A percentile compares a stretch with the other conserved stretches of the same genome.
These are phyloP conservation scores for Pseudogymnoascus sp. DNA, from an alignment of 2,329 filamentous ascomycete genomes.

Conservation along the genomic window DNA sequence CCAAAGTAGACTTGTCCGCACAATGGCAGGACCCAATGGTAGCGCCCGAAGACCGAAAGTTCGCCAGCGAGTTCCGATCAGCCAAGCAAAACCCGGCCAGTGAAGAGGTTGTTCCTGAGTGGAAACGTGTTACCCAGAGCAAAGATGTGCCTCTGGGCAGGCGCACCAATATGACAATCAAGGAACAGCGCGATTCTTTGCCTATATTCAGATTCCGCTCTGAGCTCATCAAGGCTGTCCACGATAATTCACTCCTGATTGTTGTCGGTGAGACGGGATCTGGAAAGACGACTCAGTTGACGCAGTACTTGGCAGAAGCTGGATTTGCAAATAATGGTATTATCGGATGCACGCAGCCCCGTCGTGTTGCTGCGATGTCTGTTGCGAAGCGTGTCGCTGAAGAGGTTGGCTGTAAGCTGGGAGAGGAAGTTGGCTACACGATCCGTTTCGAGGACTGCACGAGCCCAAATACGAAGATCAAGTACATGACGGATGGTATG, in stretches of 20 bases:
- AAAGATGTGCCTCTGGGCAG: slow-evolving; percentile 78
- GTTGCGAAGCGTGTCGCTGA: slow-evolving; percentile 95
- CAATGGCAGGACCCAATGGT: slow-evolving; percentile 99
- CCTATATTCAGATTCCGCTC: slow-evolving; percentile 85
- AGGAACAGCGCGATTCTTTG: slow-evolving; percentile 83
- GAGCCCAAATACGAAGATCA: slow-evolving; percentile 80
- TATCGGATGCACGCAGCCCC: slow-evolving; percentile 93
- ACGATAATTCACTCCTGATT: slow-evolving; percentile 83
- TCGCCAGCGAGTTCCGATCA: slow-evolving; percentile 77
- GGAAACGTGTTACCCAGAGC: slow-evolving; percentile 77
- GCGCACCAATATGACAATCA: slow-evolving; percentile 84
- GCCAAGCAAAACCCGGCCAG: slow-evolving; percentile 44
- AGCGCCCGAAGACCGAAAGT: slow-evolving; percentile 73
- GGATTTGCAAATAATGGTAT: slow-evolving; percentile 83
- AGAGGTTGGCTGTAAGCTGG: slow-evolving; percentile 85
- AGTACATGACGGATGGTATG: slow-evolving; percentile 99
- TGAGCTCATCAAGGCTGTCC: slow-evolving; percentile 79
- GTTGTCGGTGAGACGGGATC: slow-evolving; percentile 97
- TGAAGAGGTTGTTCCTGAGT: slow-evolving; percentile 72
- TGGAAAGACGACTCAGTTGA: slow-evolving; percentile 94
- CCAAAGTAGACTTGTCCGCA: slow-evolving; percentile 73
- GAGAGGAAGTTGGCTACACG: slow-evolving; percentile 91
- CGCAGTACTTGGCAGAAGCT: slow-evolving; percentile 88
- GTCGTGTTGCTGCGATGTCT: slow-evolving; percentile 94
- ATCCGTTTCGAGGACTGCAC: slow-evolving; percentile 97